Percentiles rank a stretch among this genome's conserved stretches.
Evolutionary conservation across 495 filamentous ascomycete genomes (phyloP).

Genomic region (Amphirosellinia nigrospora): DNA sequence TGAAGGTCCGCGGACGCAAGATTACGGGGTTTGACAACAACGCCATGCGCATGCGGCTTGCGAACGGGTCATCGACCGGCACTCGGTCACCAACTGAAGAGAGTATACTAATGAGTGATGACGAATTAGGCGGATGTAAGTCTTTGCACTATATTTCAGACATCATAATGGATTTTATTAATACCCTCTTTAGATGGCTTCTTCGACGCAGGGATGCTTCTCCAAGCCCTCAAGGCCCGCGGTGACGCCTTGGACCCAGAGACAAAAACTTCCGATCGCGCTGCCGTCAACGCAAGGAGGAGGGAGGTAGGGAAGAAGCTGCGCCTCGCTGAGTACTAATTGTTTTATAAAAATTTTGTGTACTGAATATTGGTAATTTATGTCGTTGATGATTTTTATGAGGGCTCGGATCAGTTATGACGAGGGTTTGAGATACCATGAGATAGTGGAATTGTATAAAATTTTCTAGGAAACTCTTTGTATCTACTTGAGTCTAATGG

Average conservation of each 20-base stretch:
- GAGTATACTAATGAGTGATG: slow-evolving; percentile 73
- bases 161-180: slow-evolving; percentile 18
- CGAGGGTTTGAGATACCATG: slow-evolving; percentile 15
- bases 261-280: slow-evolving; percentile 52
- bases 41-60: slow-evolving; percentile 48
- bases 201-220: slow-evolving; percentile 93
- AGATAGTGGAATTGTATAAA: slow-evolving; percentile 10
- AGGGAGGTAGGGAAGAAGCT: slow-evolving; percentile 81
- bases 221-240: slow-evolving; percentile 79
- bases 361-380: not conserved
- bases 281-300: slow-evolving; percentile 56
- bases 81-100: slow-evolving; percentile 60
- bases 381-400: not conserved
- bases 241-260: slow-evolving; percentile 49
- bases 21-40: slow-evolving; percentile 51
- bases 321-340: slow-evolving; percentile 74
- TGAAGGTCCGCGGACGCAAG: slow-evolving; percentile 63
- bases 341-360: not conserved
- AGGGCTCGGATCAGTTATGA: not conserved
- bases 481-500: not conserved
- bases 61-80: slow-evolving; percentile 48
- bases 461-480: not conserved
- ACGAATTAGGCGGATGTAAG: slow-evolving; percentile 93
- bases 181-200: slow-evolving; percentile 75
- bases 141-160: slow-evolving; percentile 29